Evolutionary conservation across 2,329 filamentous ascomycete species (phyloP).

Genomic region (Emmonsia crescens): DNA sequence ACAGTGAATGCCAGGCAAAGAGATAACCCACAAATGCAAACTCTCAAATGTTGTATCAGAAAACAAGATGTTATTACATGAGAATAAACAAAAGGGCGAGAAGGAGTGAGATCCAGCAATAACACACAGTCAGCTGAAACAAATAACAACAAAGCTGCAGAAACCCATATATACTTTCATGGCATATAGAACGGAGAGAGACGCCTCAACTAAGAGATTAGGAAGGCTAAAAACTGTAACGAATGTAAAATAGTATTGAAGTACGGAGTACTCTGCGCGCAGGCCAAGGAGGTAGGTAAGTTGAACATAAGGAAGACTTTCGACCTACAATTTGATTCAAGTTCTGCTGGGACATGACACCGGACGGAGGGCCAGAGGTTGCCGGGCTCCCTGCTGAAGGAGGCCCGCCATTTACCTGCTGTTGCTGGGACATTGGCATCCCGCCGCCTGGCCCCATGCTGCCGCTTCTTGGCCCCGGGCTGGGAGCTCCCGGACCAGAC

Average conservation of each 20-base stretch:
- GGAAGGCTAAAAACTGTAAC: not conserved
- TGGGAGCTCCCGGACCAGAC: conserved; percentile 38
- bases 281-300: conserved; percentile 1
- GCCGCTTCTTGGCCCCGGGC: conserved; percentile 38
- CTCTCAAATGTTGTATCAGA: not conserved
- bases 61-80: not conserved
- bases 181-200: not conserved
- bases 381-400: conserved; percentile 36
- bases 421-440: conserved; percentile 38
- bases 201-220: not conserved
- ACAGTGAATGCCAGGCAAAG: not conserved
- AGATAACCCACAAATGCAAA: not conserved
- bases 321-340: conserved; percentile 85
- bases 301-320: not conserved
- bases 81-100: not conserved
- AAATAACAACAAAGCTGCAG: not conserved
- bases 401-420: conserved; percentile 38
- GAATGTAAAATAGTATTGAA: not conserved
- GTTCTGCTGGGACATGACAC: conserved; percentile 68
- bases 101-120: not conserved
- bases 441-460: conserved; percentile 38
- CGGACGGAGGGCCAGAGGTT: conserved; percentile 24
- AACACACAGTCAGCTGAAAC: not conserved
- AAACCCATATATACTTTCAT: not conserved
- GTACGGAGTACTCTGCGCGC: not conserved